Evolutionary conservation across 257 asterid genomes (phyloP).

Genomic region (Paulownia fortunei): DNA sequence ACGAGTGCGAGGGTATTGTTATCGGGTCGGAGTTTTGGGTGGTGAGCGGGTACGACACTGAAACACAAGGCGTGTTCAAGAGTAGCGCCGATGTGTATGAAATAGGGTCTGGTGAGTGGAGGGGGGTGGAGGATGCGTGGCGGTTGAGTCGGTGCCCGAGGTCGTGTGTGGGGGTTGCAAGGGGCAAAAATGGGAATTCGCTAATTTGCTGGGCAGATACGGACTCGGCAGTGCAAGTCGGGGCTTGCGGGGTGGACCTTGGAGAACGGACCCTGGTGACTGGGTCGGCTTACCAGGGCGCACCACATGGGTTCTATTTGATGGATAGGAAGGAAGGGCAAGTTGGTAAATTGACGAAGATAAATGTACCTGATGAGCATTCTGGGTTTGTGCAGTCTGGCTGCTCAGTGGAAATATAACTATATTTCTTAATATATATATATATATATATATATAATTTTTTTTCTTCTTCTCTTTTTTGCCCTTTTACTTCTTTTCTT

Average conservation of each 20-base stretch:
- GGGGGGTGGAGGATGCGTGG: conserved; percentile 69
- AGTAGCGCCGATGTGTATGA: conserved; percentile 67
- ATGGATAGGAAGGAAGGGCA: conserved; percentile 59
- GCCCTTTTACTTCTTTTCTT: neutral
- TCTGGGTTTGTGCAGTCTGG: conserved; percentile 80
- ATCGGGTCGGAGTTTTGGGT: conserved; percentile 84
- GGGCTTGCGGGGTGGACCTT: conserved; percentile 68
- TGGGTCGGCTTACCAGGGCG: conserved; percentile 86
- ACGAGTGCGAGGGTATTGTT: conserved; percentile 83
- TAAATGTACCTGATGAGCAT: conserved; percentile 55
- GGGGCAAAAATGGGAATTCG: conserved; percentile 42
- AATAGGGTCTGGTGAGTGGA: conserved; percentile 58
- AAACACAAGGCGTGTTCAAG: conserved; percentile 74
- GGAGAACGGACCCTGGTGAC: conserved; percentile 55
- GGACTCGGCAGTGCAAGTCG: conserved; percentile 61
- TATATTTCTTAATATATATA: neutral
- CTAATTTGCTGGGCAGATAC: conserved; percentile 62
- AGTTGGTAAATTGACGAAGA: conserved; percentile 53
- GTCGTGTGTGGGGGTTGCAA: conserved; percentile 80
- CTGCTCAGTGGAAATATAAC: conserved; percentile 68
- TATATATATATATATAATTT: too few relatives aligned
- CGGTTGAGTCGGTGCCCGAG: conserved; percentile 70
- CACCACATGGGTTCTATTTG: conserved; percentile 66
- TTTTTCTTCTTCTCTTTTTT: neutral
- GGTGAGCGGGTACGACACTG: conserved; percentile 89